A percentile compares a stretch with the other conserved stretches of the same genome.
Conservation (phyloP, 768 basidiomycete species). For the Tulasnella calospora region DNA sequence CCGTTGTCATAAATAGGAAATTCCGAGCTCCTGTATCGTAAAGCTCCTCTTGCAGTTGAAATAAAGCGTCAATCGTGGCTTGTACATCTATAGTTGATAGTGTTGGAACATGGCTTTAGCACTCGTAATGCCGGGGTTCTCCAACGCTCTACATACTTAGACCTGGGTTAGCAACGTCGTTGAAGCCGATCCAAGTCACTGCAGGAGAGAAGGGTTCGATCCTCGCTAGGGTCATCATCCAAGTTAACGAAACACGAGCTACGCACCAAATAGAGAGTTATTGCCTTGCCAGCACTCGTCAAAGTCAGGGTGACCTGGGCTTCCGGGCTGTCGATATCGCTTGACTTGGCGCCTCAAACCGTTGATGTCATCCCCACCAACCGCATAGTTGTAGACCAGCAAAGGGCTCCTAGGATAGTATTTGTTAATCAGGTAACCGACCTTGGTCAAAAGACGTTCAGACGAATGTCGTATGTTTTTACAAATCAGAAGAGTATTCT, state of each 20-base stretch:
- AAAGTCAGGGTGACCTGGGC: conserved; percentile 35
- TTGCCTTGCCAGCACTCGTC: conserved; percentile 45
- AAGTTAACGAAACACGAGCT: no score
- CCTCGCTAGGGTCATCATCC: no score
- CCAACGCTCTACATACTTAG: neutral
- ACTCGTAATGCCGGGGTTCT: neutral
- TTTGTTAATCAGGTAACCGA: conserved; percentile 33
- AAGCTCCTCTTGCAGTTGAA: conserved; percentile 46
- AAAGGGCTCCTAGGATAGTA: conserved; percentile 38
- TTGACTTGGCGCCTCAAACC: conserved; percentile 44
- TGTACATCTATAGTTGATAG: neutral
- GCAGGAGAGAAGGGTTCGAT: neutral
- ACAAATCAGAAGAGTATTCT: no score
- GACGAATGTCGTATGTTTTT: conserved; percentile 27
- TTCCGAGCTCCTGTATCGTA: conserved; percentile 49
- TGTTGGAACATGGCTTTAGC: neutral
- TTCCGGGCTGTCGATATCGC: conserved; percentile 38
- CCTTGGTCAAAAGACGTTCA: conserved; percentile 24
- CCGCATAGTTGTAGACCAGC: conserved; percentile 55
- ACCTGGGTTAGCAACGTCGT: conserved; percentile 41
- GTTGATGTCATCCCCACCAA: conserved; percentile 47
- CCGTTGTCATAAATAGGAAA: conserved; percentile 58
- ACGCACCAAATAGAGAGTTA: conserved; percentile 45
- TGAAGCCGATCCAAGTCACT: conserved; percentile 67
- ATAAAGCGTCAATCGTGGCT: conserved; percentile 38